Evolutionary conservation across 306 rosid species (phyloP), one percentile per base, ranked within the genome.

Genomic region (Erythrophleum fordii): DNA sequence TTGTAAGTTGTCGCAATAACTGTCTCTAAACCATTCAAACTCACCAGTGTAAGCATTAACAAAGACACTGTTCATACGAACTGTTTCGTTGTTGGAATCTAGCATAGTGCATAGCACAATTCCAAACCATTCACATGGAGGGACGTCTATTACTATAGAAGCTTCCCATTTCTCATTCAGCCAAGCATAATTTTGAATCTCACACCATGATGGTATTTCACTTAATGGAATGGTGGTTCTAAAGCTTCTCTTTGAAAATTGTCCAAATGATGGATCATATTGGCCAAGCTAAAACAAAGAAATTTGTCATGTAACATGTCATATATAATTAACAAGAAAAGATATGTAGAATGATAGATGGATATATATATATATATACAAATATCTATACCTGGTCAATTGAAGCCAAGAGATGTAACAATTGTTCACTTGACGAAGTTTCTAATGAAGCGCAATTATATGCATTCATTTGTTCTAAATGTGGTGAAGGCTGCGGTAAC

Each of bases 131-230:
- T 72, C 46, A 49, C 18, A 3, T 49, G 10, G 28, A 49, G 45
- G 29, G 18, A 72, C 5, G 3, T 51, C 64, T 11, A 72, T 5
- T n/a, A 3, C 31, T 5, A 72, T 2, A 5, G 64, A 72, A 61
- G 31, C 37, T 10, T 26, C 9, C 3, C 6, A 17, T 5, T 60
- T n/a, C 41, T 31, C 11, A 53, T 72, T 41, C 5, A 35, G 16
- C 2, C 2, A 0, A 18, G 18, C 4, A 72, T 29, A 12, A 5
- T n/a, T 51, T 22, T 6, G 44, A n/a, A 51, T 72, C 10, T 29
- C 20, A 51, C 51, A 72, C 48, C 76, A 72, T n/a, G 62, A 51
- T 51, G 48, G 76, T 18, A 51, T 72, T 72, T 72, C 62, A 34
- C 58, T 11, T 31, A 48, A 64, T n/a, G 29, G 1, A 31, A 18